These are phyloP conservation scores for Starmerella apis DNA, from an alignment of 805 yeast genomes.

Conservation along the genomic window DNA sequence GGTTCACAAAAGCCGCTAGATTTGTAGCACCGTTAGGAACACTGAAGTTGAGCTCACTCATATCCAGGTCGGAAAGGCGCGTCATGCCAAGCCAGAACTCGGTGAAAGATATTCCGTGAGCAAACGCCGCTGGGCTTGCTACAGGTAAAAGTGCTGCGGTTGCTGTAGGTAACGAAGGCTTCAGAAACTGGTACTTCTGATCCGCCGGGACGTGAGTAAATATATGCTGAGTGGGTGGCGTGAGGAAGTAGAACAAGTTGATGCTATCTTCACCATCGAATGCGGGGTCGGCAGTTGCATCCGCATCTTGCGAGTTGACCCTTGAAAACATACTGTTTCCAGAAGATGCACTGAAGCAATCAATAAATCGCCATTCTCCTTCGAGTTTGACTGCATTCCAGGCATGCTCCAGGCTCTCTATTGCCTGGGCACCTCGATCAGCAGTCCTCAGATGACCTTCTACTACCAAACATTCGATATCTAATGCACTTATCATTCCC, in stretches of 20 bases:
- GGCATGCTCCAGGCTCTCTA: constrained; percentile 46
- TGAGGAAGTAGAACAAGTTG: constrained; percentile 59
- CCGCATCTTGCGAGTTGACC: constrained; percentile 22
- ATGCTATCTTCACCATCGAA: constrained; percentile 26
- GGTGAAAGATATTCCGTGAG: constrained; percentile 45
- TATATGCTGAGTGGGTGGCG: constrained; percentile 63
- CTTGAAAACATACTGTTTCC: constrained; percentile 20
- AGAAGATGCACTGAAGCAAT: constrained; percentile 37
- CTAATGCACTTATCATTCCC: constrained; percentile 57
- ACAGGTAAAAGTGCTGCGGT: constrained; percentile 75
- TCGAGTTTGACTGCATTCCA: constrained; percentile 77
- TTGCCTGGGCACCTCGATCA: constrained; percentile 37
- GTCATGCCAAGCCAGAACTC: constrained; percentile 71
- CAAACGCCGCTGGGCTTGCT: constrained; percentile 70
- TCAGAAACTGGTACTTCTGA: constrained; percentile 68
- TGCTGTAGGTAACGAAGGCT: constrained; percentile 68
- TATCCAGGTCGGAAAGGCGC: constrained; percentile 60
- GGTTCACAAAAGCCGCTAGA: constrained; percentile 41
- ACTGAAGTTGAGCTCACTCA: constrained; percentile 65
- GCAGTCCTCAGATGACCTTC: constrained; percentile 79
- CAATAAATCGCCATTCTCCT: constrained; percentile 71
- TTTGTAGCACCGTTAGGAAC: constrained; percentile 60
- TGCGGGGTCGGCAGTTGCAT: background rate
- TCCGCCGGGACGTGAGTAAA: constrained; percentile 80
- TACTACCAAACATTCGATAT: constrained; percentile 64